Base-by-base conservation (phyloP, 148 eudicot genomes). In the Rhododendron simsii region DNA sequence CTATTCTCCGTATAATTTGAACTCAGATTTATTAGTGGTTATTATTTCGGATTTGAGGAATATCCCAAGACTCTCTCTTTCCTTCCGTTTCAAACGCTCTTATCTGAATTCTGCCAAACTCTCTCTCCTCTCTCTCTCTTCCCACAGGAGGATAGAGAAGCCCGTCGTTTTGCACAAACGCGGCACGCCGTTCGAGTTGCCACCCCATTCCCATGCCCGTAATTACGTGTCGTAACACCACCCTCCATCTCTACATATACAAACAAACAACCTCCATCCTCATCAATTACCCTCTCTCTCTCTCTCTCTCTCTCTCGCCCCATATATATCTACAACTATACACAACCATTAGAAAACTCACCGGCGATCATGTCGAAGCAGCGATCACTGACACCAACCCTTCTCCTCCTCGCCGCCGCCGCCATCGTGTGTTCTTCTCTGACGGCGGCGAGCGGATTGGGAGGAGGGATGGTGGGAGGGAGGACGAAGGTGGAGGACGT, bases 401-500 rank as follows among this genome's bases (percentile, higher is more conserved):
- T 65, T 35, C 30, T 63, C 28, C 7, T 83, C 13, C 8, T 78
- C 37, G 13, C 7, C 2, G 65, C 47, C 23, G 21, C 10, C 23
- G 79, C 10, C 23, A 48, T 39, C 12, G 5, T 39, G 76, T 5
- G 73, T 8, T 35, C 16, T 28, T 71, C 44, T 35, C 55, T 30
- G 78, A 78, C 83, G 78, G 69, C 75, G 79, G 86, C 16, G 71
- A 50, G 39, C 39, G 83, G 83, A 75, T 75, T 18, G 10, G 53
- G 48, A 51, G 88, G 86, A 35, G 88, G 85, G 10, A 21, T 86
- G 73, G 87, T 90, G 15, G 98, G 98, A 5, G 92, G 90, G 21
- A 90, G 90, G 80, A 86, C 81, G 55, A 84, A 90, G 71, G 84
- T 94, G 26, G 51, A 84, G 47, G 89, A 92, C 61, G 95, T 94